Base-by-base conservation (phyloP, 2,329 filamentous ascomycete genomes). In the Colletotrichum endophyticum region DNA sequence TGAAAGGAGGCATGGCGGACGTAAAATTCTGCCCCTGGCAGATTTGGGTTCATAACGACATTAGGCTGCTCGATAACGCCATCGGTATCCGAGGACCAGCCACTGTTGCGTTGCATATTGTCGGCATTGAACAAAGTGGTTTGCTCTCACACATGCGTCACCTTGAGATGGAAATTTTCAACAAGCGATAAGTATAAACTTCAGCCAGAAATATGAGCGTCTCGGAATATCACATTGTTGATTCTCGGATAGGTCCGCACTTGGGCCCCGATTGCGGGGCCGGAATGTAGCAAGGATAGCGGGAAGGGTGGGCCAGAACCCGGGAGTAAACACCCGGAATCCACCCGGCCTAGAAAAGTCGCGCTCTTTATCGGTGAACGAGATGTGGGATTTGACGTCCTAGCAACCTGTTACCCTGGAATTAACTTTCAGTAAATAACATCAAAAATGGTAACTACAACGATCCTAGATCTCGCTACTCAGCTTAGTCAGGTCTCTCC, bases 11-110 rank as follows among this genome's bases (percentile, higher is more conserved):
- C 27, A 36, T 16, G 61, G 6, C n/a, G 15, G 16, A 25, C 34
- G 27, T 7, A 27, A 66, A 49, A 13, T 68, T 25, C 25, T 66
- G 30, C 16, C 72, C 64, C 64, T 11, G 39, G 44, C 22, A 61
- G 57, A 34, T 64, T 39, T 73, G 66, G 70, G 64, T 61, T 76
- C 22, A 76, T 76, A 72, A 73, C 73, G 70, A 76, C 73, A 76
- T 76, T 34, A 27, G 27, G 57, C 59, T 56, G 22, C 57, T 39
- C 32, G 32, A 76, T 76, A 73, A 61, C 73, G 73, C 73, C 49
- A 76, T 76, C 70, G 27, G 49, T 28, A 44, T 16, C 70, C 44
- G 19, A 44, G 32, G 22, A 49, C n/a, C 57, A 63, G 57, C 57
- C 59, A 62, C 27, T 22, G 25, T 6, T 64, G 22, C 61, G 22